phyloP scores from a whole-genome alignment of 257 asterid genomes.

The Euphrasia confusa region DNA sequence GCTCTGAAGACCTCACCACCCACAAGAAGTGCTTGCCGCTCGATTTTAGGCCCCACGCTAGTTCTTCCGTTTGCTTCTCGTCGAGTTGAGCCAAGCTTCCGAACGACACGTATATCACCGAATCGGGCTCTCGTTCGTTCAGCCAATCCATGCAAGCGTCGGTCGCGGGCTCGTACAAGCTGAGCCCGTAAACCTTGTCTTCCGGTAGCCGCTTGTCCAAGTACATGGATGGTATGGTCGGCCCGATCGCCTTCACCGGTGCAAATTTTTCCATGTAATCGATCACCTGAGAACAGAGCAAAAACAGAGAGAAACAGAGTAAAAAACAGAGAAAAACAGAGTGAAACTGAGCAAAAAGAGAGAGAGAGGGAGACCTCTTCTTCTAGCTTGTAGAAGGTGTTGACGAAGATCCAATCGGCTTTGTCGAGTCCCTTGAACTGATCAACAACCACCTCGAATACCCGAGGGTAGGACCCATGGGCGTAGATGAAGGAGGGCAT shows the following conservation, averaged over 20 bases:
- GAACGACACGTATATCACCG: slow-evolving; percentile 32
- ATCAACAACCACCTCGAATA: slow-evolving; percentile 22
- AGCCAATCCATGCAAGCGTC: slow-evolving; percentile 34
- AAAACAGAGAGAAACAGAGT: too few species aligned
- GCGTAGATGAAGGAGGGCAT: slow-evolving; percentile 42
- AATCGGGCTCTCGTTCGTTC: slow-evolving; percentile 18
- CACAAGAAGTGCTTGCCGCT: slow-evolving; percentile 32
- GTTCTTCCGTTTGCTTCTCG: slow-evolving; percentile 30
- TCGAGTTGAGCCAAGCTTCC: slow-evolving; percentile 33
- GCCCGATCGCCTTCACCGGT: slow-evolving; percentile 43
- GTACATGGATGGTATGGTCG: slow-evolving; percentile 43
- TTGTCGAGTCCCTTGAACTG: slow-evolving; percentile 34
- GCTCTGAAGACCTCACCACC: slow-evolving; percentile 38
- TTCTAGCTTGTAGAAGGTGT: slow-evolving; percentile 42
- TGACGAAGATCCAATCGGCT: slow-evolving; percentile 42
- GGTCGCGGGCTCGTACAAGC: slow-evolving; percentile 30
- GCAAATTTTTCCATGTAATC: slow-evolving; percentile 27
- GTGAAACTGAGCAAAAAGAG: too few species aligned
- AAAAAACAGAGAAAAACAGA: not conserved
- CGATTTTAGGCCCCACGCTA: slow-evolving; percentile 31
- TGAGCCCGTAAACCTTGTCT: slow-evolving; percentile 38
- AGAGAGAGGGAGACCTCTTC: slow-evolving; percentile 27
- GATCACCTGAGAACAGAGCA: slow-evolving; percentile 32
- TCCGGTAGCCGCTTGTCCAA: slow-evolving; percentile 38
- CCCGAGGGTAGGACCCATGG: slow-evolving; percentile 32